A percentile compares a stretch with the other conserved stretches of the same genome.
Evolutionary conservation across 1,284 basidiomycete species (phyloP).

Genomic region (Ganoderma sp.): DNA sequence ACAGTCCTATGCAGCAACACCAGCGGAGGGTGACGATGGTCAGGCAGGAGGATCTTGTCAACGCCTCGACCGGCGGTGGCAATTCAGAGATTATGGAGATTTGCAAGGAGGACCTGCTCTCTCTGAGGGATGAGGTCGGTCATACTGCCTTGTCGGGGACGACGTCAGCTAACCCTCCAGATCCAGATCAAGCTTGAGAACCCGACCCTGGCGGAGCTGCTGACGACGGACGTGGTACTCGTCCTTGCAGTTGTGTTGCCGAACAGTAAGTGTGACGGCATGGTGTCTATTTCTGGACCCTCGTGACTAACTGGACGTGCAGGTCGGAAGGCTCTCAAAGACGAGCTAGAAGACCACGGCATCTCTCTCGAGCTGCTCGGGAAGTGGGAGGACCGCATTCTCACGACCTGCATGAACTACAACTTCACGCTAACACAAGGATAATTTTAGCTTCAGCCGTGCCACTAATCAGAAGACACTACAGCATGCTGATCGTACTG

Average conservation of each 20-base stretch:
- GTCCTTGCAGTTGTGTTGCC: conserved; percentile 28
- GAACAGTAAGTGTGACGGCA: conserved; percentile 26
- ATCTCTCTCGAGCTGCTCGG: conserved; percentile 4
- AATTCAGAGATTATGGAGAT: conserved; percentile 21
- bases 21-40: conserved; percentile 24
- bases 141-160: background rate
- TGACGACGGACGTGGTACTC: conserved; percentile 27
- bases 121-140: conserved; percentile 18
- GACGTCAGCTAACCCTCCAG: background rate
- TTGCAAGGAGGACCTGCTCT: conserved; percentile 26
- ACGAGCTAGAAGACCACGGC: background rate
- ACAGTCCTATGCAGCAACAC: conserved; percentile 4
- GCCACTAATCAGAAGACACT: background rate
- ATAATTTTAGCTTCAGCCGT: background rate
- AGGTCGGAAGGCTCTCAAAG: conserved; percentile 14
- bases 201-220: conserved; percentile 11
- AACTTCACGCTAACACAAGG: conserved; percentile 8
- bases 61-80: background rate
- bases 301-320: background rate
- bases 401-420: conserved; percentile 6
- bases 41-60: conserved; percentile 15
- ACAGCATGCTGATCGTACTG: background rate
- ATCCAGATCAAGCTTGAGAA: background rate
- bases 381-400: background rate
- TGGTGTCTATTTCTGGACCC: background rate